Conservation (phyloP, 163 green algal genomes). For the Scenedesmus sp. region DNA sequence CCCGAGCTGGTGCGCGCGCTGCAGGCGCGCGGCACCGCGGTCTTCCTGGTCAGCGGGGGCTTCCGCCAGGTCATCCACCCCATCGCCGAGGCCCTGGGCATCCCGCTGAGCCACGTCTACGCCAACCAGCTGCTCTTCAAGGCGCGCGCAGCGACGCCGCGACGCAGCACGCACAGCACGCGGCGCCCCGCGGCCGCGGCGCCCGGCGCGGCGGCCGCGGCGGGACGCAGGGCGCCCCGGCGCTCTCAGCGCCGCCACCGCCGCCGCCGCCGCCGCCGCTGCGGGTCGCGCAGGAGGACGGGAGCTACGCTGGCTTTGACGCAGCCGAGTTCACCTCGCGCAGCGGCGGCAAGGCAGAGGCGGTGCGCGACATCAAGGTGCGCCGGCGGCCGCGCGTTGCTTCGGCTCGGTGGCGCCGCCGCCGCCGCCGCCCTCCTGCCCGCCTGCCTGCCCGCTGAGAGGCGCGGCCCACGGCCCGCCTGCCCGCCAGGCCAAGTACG, state of each 20-base stretch:
- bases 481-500: slow-evolving; percentile 74
- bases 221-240: neutral
- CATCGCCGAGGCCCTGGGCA: slow-evolving; percentile 87
- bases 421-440: no score
- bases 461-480: no score
- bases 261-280: neutral
- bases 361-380: slow-evolving; percentile 88
- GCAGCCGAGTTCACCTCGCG: slow-evolving; percentile 89
- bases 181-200: no score
- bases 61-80: slow-evolving; percentile 98
- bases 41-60: slow-evolving; percentile 97
- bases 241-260: neutral
- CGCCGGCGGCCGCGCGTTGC: neutral
- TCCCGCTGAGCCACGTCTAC: slow-evolving; percentile 88
- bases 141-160: no score
- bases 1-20: slow-evolving; percentile 84
- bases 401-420: neutral
- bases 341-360: slow-evolving; percentile 91
- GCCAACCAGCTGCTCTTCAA: slow-evolving; percentile 96
- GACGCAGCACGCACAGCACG: no score
- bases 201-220: neutral
- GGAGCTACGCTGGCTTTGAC: slow-evolving; percentile 95
- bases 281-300: slow-evolving; percentile 62
- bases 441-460: no score
- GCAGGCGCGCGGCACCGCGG: slow-evolving; percentile 67